Evolutionary conservation across 192 early-diverging fungal genomes (phyloP).

Genomic region (Allomyces javanicus): DNA sequence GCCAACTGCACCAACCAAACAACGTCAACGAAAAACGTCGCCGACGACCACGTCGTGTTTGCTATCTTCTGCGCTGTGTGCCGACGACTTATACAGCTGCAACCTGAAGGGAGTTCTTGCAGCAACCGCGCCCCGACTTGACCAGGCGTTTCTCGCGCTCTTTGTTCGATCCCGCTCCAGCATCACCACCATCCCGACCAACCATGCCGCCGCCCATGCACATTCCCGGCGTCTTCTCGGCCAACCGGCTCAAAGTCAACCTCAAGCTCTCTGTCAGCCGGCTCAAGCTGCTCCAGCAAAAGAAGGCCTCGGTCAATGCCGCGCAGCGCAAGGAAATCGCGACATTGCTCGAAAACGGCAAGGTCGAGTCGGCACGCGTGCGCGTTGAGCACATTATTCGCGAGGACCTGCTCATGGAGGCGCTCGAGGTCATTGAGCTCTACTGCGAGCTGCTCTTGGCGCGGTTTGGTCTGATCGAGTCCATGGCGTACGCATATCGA

Average conservation of each 20-base stretch:
- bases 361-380: constrained; percentile 68
- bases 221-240: not conserved
- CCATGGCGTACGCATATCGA: constrained; percentile 29
- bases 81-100: no score
- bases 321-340: constrained; percentile 68
- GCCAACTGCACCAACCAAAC: no score
- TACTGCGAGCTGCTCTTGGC: constrained; percentile 75
- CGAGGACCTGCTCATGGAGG: constrained; percentile 82
- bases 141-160: no score
- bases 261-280: constrained; percentile 73
- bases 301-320: constrained; percentile 55
- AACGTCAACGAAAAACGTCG: no score
- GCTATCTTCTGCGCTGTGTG: no score
- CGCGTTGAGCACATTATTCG: constrained; percentile 84
- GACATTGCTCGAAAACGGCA: constrained; percentile 53
- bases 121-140: no score
- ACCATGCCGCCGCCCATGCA: no score
- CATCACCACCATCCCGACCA: no score
- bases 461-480: constrained; percentile 70
- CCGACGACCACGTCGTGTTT: no score
- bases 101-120: no score
- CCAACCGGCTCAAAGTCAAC: constrained; percentile 55
- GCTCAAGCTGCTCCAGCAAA: constrained; percentile 71
- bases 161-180: no score
- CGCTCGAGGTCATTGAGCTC: constrained; percentile 80